Evolutionary conservation across 2,329 filamentous ascomycete species (phyloP).

Genomic region (Pleomassaria siparia): DNA sequence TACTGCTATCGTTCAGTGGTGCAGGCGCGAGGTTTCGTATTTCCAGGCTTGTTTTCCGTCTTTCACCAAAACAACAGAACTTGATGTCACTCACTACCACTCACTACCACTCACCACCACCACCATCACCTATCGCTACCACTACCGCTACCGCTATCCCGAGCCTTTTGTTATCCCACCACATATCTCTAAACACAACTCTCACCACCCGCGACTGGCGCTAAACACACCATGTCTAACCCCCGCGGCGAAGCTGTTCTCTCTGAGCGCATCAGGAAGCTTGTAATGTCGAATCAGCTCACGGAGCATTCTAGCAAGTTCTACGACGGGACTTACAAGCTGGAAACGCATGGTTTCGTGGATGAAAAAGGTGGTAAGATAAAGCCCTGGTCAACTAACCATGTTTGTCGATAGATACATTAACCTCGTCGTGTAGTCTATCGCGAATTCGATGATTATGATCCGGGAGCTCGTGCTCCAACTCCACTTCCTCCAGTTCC

Average conservation of each 20-base stretch:
- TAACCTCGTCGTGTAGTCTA: not conserved
- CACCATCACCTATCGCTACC: too few relatives aligned
- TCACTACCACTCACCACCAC: too few relatives aligned
- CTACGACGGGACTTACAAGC: constrained; percentile 31
- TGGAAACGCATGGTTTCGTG: constrained; percentile 27
- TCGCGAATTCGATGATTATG: not conserved
- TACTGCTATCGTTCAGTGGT: too few relatives aligned
- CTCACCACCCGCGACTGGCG: not conserved
- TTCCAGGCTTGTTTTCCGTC: too few relatives aligned
- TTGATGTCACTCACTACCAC: too few relatives aligned
- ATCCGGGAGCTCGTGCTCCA: not conserved
- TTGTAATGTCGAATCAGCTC: constrained; percentile 6
- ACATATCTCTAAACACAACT: not conserved
- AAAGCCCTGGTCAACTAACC: not conserved
- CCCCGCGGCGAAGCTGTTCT: not conserved
- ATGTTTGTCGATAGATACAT: not conserved
- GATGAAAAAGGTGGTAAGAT: constrained; percentile 26
- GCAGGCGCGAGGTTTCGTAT: too few relatives aligned
- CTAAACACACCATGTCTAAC: not conserved
- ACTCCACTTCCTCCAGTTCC: constrained; percentile 2
- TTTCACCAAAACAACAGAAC: too few relatives aligned
- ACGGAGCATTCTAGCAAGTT: constrained; percentile 29
- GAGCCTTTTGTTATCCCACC: too few relatives aligned
- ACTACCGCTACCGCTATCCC: too few relatives aligned
- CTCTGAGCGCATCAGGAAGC: not conserved